phyloP scores from a whole-genome alignment of 2,329 filamentous ascomycete genomes.

The Sporothrix pallida region DNA sequence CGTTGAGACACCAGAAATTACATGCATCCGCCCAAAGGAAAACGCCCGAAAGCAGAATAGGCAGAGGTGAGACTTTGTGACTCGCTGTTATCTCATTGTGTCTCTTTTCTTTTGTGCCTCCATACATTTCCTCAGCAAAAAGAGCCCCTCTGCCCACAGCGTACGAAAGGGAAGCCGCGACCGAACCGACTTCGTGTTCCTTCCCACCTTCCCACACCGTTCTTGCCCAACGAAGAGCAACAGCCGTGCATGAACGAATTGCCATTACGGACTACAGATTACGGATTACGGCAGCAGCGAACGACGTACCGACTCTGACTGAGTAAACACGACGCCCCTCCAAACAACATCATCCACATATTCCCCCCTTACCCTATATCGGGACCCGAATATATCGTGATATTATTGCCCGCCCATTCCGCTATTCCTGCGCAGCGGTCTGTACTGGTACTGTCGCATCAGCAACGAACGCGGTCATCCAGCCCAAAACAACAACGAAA shows the following conservation, averaged over 20 bases:
- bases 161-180: slow-evolving; percentile 5
- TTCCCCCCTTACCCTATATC: slow-evolving; percentile 34
- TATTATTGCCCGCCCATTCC: slow-evolving; percentile 28
- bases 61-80: not conserved
- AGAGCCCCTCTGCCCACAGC: not conserved
- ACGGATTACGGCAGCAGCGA: not conserved
- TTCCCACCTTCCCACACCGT: slow-evolving; percentile 8
- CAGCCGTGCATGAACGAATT: too few species aligned
- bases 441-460: slow-evolving; percentile 31
- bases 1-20: slow-evolving; percentile 31
- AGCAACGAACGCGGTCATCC: slow-evolving; percentile 30
- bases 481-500: slow-evolving; percentile 16
- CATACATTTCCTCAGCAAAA: not conserved
- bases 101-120: not conserved
- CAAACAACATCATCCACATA: slow-evolving; percentile 20
- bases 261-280: slow-evolving; percentile 9
- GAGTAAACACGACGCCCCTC: slow-evolving; percentile 15
- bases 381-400: slow-evolving; percentile 32
- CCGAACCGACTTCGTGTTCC: slow-evolving; percentile 21
- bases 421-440: slow-evolving; percentile 24
- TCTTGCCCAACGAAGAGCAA: slow-evolving; percentile 27
- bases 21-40: slow-evolving; percentile 10
- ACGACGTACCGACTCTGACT: too few species aligned
- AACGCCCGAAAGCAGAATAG: slow-evolving; percentile 9
- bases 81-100: not conserved